Evolutionary conservation across 768 basidiomycete genomes (phyloP).

Genomic region (Rhodotorula diobovata): DNA sequence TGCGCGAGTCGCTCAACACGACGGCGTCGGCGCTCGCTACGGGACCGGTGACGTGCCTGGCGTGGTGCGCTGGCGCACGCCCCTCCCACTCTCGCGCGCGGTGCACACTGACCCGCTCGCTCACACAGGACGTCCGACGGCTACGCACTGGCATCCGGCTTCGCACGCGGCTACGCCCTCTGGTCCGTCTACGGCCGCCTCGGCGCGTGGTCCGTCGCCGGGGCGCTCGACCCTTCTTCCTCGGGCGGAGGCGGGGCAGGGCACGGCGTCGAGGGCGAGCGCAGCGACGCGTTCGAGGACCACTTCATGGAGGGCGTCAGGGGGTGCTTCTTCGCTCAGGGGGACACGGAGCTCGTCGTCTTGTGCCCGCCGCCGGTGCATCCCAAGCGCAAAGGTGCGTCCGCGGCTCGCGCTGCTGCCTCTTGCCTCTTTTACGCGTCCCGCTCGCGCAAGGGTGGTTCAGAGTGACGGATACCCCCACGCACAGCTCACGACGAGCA

Average conservation of each 20-base stretch:
- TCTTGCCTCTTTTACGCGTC: background rate
- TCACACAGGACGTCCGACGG: constrained; percentile 69
- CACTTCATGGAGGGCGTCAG: constrained; percentile 76
- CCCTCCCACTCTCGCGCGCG: too few relatives aligned
- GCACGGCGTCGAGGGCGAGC: constrained; percentile 30
- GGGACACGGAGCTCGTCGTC: constrained; percentile 81
- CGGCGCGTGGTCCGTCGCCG: constrained; percentile 70
- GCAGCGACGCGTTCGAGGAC: constrained; percentile 60
- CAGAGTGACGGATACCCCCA: too few relatives aligned
- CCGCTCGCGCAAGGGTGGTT: too few relatives aligned
- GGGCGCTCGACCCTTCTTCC: constrained; percentile 53
- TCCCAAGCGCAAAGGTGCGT: constrained; percentile 28
- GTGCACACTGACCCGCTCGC: background rate
- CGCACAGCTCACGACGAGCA: constrained; percentile 53
- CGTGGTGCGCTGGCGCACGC: background rate
- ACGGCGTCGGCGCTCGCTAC: constrained; percentile 34
- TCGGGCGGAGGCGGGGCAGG: constrained; percentile 50
- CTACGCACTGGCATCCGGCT: constrained; percentile 87
- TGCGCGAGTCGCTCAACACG: constrained; percentile 35
- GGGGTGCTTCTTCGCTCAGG: constrained; percentile 85
- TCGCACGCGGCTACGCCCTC: constrained; percentile 82
- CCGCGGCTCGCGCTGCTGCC: background rate
- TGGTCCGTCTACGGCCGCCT: constrained; percentile 86
- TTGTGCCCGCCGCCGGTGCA: constrained; percentile 57
- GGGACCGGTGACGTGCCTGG: constrained; percentile 9